phyloP scores from a whole-genome alignment of 2,329 filamentous ascomycete genomes.

The Venturia pyrina region DNA sequence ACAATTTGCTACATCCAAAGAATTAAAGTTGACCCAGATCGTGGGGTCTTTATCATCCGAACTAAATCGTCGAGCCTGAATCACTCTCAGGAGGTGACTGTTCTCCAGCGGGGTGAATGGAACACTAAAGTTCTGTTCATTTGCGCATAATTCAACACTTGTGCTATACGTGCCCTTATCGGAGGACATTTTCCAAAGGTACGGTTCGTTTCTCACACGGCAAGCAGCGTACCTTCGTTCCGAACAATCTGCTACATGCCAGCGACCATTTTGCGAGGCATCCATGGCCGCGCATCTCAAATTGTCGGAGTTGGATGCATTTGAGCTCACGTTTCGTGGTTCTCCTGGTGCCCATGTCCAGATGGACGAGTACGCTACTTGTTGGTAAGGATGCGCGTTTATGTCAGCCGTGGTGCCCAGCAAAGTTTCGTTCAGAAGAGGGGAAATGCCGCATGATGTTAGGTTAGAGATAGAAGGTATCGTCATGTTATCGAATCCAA shows the following conservation, averaged over 20 bases:
- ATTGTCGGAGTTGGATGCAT: conserved; percentile 21
- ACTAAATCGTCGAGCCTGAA: conserved; percentile 19
- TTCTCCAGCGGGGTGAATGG: conserved; percentile 57
- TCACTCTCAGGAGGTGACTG: conserved; percentile 38
- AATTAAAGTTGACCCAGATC: conserved; percentile 52
- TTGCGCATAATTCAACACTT: conserved; percentile 36
- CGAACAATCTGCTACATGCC: conserved; percentile 48
- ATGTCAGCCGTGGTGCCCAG: conserved; percentile 40
- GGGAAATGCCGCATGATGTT: conserved; percentile 50
- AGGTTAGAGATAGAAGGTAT: conserved; percentile 26
- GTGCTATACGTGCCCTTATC: conserved; percentile 34
- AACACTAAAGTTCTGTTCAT: conserved; percentile 41
- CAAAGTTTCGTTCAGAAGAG: conserved; percentile 48
- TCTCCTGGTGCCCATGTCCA: conserved; percentile 53
- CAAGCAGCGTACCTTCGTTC: conserved; percentile 45
- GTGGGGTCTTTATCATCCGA: conserved; percentile 21
- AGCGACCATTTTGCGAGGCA: conserved; percentile 34
- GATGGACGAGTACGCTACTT: conserved; percentile 39
- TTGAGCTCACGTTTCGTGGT: conserved; percentile 37
- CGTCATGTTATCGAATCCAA: not conserved
- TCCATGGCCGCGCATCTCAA: conserved; percentile 49
- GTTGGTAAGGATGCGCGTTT: conserved; percentile 39
- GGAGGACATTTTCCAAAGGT: conserved; percentile 45
- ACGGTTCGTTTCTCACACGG: conserved; percentile 43
- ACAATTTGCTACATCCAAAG: conserved; percentile 44